Base-by-base conservation (phyloP, 805 yeast genomes). In the Lipomyces kockii region DNA sequence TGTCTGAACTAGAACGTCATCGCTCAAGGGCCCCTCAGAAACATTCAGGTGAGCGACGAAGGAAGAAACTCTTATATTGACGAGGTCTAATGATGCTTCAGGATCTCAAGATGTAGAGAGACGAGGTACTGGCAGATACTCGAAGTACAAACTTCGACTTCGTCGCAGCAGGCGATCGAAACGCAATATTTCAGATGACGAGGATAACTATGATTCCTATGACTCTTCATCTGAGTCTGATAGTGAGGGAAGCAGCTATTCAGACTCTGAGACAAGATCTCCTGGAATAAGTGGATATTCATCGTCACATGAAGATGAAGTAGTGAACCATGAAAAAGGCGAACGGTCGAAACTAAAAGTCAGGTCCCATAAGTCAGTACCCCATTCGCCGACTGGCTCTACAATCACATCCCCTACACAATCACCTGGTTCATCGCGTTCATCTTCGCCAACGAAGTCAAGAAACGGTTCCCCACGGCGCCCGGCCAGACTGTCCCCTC, bases 401-500 rank as follows among this genome's bases (percentile, higher is more conserved):
- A 17, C 60, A 52, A 17, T 43, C 20, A n/a, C 14, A 17, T 43
- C 49, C 5, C 49, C 22, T 43, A 43, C 49, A n/a, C 20, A 17
- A 2, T 43, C 49, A 14, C 55, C 34, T 1, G n/a, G 59, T 29
- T 25, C 25, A 53, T 29, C 60, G 17, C 53, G 65, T 8, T 46
- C 65, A 29, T 46, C 65, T 7, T 62, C 65, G 25, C 65, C 65
- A 11, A 25, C n/a, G 0, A 62, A 62, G 53, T 53, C 55, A 22
- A 56, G 57, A 8, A 35, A 46, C 17, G 46, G 35, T 8, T 57
- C 61, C 6, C 61, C 65, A 9, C 25, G 25, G 11, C 25, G 17
- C 0, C n/a, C n/a, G 5, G 49, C 22, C 8, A 43, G 20, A n/a
- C 7, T 12, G 12, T 11, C 32, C n/a, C 55, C 55, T 12, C 27